phyloP scores from a whole-genome alignment of 1,139 yeast genomes.

The Wickerhamomyces sp. region DNA sequence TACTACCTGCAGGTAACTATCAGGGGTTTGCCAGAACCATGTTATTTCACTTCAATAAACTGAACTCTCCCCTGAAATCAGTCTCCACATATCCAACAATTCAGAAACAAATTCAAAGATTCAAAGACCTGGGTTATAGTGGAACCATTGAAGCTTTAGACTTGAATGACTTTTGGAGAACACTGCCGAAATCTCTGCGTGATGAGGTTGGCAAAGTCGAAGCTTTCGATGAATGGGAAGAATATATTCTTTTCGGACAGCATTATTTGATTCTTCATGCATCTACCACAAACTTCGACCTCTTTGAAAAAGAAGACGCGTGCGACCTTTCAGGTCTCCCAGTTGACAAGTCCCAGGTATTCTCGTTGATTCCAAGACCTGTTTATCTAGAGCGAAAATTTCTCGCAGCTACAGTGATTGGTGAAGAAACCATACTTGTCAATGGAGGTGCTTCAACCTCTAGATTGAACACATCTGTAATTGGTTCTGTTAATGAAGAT shows the following conservation, averaged over 20 bases:
- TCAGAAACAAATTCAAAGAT: constrained; percentile 46
- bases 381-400: constrained; percentile 40
- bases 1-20: constrained; percentile 55
- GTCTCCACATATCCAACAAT: constrained; percentile 52
- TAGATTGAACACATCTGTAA: constrained; percentile 29
- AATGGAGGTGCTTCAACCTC: constrained; percentile 56
- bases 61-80: constrained; percentile 68
- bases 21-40: constrained; percentile 74
- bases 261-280: constrained; percentile 72
- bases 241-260: constrained; percentile 70
- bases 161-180: constrained; percentile 54
- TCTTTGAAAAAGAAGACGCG: constrained; percentile 4
- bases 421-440: constrained; percentile 29
- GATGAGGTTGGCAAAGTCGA: constrained; percentile 46
- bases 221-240: constrained; percentile 82
- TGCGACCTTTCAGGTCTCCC: not conserved
- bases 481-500: constrained; percentile 7
- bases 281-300: constrained; percentile 31
- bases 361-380: constrained; percentile 8
- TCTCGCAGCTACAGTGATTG: constrained; percentile 36
- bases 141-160: constrained; percentile 46
- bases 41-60: constrained; percentile 65
- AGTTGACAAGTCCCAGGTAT: constrained; percentile 1
- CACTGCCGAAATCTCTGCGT: constrained; percentile 36
- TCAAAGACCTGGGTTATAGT: constrained; percentile 41